Evolutionary conservation across 371 early-diverging fungal species (phyloP), one percentile per base, ranked within the genome.

Genomic region (Umbelopsis sp.): DNA sequence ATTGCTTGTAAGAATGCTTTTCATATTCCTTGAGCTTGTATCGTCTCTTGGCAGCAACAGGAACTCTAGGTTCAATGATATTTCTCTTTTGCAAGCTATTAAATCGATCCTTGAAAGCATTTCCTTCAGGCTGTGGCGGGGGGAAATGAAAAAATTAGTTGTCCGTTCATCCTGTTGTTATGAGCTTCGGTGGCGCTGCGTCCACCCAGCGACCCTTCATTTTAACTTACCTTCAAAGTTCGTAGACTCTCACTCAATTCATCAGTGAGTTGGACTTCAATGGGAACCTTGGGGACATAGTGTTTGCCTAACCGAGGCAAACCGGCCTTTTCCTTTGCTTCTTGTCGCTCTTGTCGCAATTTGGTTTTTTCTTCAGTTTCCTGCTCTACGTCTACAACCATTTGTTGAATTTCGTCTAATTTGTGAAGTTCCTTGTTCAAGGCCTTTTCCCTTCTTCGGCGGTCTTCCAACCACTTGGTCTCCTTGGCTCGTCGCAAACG

Each of bases 21-120:
- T 88, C 88, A 68, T 86, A 86, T 45, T 80, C 83, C 76, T 88
- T 88, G 66, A 83, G 81, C 52, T 75, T 78, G 71, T 81, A 81
- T 66, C 78, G 76, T 68, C 79, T 73, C n/a, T 73, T 79, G 72
- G 48, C 20, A 20, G 71, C 78, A 52, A 86, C 80, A 8, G 83
- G 85, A 32, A 91, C 78, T 71, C 94, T 80, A 20, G 95, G 89
- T 76, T 97, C 98, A 66, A 97, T 88, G 66, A 98, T 76, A 70
- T 92, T 92, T 70, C 97, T 91, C 73, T 94, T 87, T 76, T 94
- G 91, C 63, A 96, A 76, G 72, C 92, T 91, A 74, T 79, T 78
- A 84, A 93, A 96, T 46, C 92, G 84, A 71, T 97, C 97, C 44
- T 80, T 79, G 71, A 96, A 87, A 66, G 93, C 72, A 68, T 90